Evolutionary conservation across 2,329 filamentous ascomycete species (phyloP).

Genomic region (Claviceps citrina): DNA sequence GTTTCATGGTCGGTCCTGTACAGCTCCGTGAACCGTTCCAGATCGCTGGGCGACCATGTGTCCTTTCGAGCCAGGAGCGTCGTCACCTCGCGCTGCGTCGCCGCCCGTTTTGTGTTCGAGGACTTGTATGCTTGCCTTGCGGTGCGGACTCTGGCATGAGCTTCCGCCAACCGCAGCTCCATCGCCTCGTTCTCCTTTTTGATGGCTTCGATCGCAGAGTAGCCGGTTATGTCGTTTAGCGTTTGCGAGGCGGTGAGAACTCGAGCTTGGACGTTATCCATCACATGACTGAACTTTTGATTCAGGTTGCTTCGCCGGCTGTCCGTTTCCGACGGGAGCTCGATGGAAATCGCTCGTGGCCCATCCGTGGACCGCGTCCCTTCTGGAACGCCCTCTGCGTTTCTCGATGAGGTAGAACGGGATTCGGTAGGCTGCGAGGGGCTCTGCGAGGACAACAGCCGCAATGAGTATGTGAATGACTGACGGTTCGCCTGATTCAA

Average conservation of each 20-base stretch:
- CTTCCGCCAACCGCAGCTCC: conserved; percentile 40
- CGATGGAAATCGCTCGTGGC: conserved; percentile 3
- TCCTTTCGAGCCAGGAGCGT: conserved; percentile 87
- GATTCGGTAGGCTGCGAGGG: conserved; percentile 8
- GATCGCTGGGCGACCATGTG: conserved; percentile 70
- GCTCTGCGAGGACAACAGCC: conserved; percentile 15
- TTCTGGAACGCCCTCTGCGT: not conserved
- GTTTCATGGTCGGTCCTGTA: conserved; percentile 89
- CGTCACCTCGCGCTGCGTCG: conserved; percentile 89
- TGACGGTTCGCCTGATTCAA: not conserved
- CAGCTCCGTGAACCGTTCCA: conserved; percentile 86
- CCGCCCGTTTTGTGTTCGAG: conserved; percentile 69
- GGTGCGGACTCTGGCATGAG: conserved; percentile 50
- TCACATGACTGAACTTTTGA: conserved; percentile 34
- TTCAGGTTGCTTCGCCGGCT: conserved; percentile 19
- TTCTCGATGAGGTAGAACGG: not conserved
- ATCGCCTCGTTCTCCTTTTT: conserved; percentile 61
- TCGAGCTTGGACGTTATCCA: conserved; percentile 81
- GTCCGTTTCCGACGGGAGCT: conserved; percentile 20
- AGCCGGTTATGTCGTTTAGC: conserved; percentile 88
- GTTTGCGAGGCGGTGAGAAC: conserved; percentile 73
- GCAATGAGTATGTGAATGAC: conserved; percentile 3
- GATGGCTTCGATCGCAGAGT: conserved; percentile 76
- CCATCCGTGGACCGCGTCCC: conserved; percentile 2
- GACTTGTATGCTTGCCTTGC: conserved; percentile 65